A percentile compares a stretch with the other conserved stretches of the same genome.
Evolutionary conservation across 305 asterid genomes (phyloP).

Genomic region (Andrographis paniculata): DNA sequence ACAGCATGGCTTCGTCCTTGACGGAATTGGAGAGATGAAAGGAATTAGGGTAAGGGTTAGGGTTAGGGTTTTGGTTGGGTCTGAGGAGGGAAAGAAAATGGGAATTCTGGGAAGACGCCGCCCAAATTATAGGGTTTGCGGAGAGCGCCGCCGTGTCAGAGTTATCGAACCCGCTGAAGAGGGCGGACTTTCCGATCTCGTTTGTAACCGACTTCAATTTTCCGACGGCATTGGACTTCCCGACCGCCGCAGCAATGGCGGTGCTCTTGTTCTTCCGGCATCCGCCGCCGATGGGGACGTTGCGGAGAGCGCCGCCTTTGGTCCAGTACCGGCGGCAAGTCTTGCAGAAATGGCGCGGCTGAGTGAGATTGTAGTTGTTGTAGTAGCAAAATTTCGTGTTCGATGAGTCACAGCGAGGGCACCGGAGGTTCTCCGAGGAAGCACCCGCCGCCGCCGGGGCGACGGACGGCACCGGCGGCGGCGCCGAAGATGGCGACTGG

Average conservation of each 20-base stretch:
- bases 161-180: conserved; percentile 29
- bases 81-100: conserved; percentile 46
- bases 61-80: conserved; percentile 36
- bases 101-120: conserved; percentile 35
- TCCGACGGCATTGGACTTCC: conserved; percentile 27
- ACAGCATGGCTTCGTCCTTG: conserved; percentile 32
- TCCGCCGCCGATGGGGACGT: conserved; percentile 90
- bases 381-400: conserved; percentile 84
- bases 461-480: conserved; percentile 14
- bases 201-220: conserved; percentile 29
- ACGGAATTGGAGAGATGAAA: conserved; percentile 3
- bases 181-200: conserved; percentile 30
- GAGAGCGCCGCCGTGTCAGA: conserved; percentile 11
- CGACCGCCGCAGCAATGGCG: conserved; percentile 21
- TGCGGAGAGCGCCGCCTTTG: conserved; percentile 77
- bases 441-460: conserved; percentile 24
- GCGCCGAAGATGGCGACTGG: no score
- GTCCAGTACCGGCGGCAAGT: conserved; percentile 94
- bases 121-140: conserved; percentile 38
- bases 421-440: conserved; percentile 42
- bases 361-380: conserved; percentile 88
- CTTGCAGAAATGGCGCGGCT: conserved; percentile 93
- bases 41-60: conserved; percentile 17
- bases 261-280: conserved; percentile 62
- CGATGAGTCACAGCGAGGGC: conserved; percentile 79